These are phyloP conservation scores for Oryza australiensis DNA, from an alignment of 176 grass and related monocot species.

Conservation along the genomic window DNA sequence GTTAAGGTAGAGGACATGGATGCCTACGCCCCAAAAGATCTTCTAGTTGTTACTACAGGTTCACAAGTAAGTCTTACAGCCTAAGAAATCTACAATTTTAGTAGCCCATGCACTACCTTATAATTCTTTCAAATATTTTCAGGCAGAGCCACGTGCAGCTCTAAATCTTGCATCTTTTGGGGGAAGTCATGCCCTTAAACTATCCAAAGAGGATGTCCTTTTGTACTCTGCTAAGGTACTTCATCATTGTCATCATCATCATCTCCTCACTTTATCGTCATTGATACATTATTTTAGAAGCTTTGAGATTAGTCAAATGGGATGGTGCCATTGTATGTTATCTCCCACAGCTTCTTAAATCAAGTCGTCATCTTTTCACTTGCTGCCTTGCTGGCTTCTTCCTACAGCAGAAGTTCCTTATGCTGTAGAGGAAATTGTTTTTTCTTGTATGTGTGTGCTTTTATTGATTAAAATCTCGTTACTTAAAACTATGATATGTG, in stretches of 20 bases:
- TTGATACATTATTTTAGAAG: slow-evolving; percentile 1
- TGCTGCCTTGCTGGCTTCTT: neutral
- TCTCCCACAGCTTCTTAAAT: slow-evolving; percentile 15
- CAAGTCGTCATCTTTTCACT: slow-evolving; percentile 14
- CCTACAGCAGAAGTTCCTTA: slow-evolving; percentile 16
- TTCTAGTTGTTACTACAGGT: slow-evolving; percentile 94
- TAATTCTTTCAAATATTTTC: slow-evolving; percentile 47
- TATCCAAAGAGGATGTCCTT: slow-evolving; percentile 86
- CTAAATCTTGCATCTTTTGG: slow-evolving; percentile 98
- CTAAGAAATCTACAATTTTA: slow-evolving; percentile 26
- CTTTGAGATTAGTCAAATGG: slow-evolving; percentile 25
- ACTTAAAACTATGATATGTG: neutral
- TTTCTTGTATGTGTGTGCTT: slow-evolving; percentile 11
- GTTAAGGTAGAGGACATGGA: slow-evolving; percentile 97
- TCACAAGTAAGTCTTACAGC: slow-evolving; percentile 86
- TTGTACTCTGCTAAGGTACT: slow-evolving; percentile 93
- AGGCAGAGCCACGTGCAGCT: slow-evolving; percentile 96
- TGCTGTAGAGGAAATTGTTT: slow-evolving; percentile 20
- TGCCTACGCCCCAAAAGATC: slow-evolving; percentile 89
- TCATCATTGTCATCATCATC: slow-evolving; percentile 6
- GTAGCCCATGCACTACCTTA: slow-evolving; percentile 14
- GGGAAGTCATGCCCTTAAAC: slow-evolving; percentile 84
- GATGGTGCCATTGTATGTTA: slow-evolving; percentile 6
- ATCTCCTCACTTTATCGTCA: slow-evolving; percentile 10
- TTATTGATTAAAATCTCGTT: slow-evolving; percentile 1